Percentiles rank a stretch among this genome's conserved stretches.
These are phyloP conservation scores for Handroanthus guayacan DNA, from an alignment of 257 asterid genomes.

Conservation along the genomic window DNA sequence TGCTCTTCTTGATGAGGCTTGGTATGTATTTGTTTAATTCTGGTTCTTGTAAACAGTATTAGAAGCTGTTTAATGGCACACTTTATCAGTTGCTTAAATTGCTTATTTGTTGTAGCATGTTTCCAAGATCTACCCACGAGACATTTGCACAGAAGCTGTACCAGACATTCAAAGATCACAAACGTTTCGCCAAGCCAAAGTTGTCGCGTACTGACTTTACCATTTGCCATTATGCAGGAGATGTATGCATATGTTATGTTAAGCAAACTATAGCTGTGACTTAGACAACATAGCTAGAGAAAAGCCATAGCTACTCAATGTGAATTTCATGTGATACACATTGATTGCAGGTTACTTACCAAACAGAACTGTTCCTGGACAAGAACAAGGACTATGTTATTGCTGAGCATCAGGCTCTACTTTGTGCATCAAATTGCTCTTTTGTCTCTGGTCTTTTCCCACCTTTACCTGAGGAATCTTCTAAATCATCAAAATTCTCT, in stretches of 20 bases:
- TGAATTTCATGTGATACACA: constrained; percentile 36
- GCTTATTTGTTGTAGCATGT: constrained; percentile 59
- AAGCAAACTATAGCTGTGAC: constrained; percentile 3
- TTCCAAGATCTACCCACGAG: constrained; percentile 81
- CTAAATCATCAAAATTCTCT: constrained; percentile 74
- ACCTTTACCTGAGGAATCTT: constrained; percentile 67
- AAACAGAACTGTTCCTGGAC: constrained; percentile 74
- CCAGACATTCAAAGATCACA: constrained; percentile 73
- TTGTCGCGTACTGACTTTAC: constrained; percentile 75
- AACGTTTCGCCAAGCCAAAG: constrained; percentile 79
- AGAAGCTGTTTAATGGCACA: neutral
- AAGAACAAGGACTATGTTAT: constrained; percentile 82
- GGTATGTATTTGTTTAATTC: constrained; percentile 52
- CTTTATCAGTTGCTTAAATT: constrained; percentile 20
- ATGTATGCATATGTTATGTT: constrained; percentile 50
- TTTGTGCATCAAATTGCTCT: constrained; percentile 66
- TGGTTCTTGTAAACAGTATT: neutral
- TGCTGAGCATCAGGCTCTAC: constrained; percentile 81
- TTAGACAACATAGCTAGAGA: constrained; percentile 7
- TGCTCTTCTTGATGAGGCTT: constrained; percentile 87
- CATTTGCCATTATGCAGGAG: constrained; percentile 80
- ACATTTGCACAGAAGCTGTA: constrained; percentile 72
- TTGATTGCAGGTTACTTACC: constrained; percentile 71
- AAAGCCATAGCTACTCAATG: constrained; percentile 22
- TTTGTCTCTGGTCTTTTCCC: constrained; percentile 72